A percentile compares a stretch with the other conserved stretches of the same genome.
phyloP scores from a whole-genome alignment of 768 basidiomycete genomes.

The Macrolepiota fuliginosa region DNA sequence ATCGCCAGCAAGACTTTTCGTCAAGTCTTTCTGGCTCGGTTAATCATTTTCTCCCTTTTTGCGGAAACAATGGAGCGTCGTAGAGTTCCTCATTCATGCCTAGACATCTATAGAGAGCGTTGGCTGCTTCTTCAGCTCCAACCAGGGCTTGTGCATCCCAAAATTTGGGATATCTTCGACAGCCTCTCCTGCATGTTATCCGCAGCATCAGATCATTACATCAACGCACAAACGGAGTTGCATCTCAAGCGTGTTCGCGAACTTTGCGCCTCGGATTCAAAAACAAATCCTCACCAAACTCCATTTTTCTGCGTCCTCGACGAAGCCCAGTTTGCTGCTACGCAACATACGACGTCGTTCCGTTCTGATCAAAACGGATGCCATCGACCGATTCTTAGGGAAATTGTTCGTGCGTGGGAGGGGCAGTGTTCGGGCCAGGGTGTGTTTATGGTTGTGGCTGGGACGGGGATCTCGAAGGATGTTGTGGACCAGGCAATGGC shows the following conservation, averaged over 20 bases:
- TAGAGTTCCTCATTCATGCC: background rate
- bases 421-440: conserved; percentile 35
- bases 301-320: conserved; percentile 45
- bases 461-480: conserved; percentile 44
- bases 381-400: conserved; percentile 38
- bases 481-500: conserved; percentile 44
- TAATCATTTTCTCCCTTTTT: conserved; percentile 38
- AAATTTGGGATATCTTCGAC: conserved; percentile 41
- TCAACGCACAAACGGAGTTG: conserved; percentile 31
- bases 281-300: conserved; percentile 19
- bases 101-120: conserved; percentile 25
- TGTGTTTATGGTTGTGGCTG: conserved; percentile 42
- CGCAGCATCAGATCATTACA: conserved; percentile 30
- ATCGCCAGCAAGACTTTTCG: conserved; percentile 35
- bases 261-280: conserved; percentile 18
- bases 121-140: conserved; percentile 44
- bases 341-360: conserved; percentile 34
- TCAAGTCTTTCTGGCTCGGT: conserved; percentile 38
- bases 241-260: conserved; percentile 30
- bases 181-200: conserved; percentile 33
- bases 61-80: conserved; percentile 27
- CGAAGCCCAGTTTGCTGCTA: conserved; percentile 44
- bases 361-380: conserved; percentile 32
- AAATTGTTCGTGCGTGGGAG: conserved; percentile 41
- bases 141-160: conserved; percentile 32